Conservation (phyloP, 1,284 basidiomycete species). For the Tilletia horrida region DNA sequence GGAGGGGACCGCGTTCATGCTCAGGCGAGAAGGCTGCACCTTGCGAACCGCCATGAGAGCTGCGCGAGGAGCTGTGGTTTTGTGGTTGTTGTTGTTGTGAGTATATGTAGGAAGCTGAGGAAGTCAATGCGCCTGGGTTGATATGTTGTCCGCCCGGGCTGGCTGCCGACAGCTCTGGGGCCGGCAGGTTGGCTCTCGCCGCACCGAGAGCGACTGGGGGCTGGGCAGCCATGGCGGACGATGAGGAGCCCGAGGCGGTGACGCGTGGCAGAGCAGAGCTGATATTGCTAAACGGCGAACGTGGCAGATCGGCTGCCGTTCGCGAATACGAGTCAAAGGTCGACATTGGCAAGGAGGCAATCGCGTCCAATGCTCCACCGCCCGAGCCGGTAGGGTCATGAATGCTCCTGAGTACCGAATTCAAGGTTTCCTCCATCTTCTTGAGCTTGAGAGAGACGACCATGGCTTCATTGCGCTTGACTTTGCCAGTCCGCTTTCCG, state of each 20-base stretch:
- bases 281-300: constrained; percentile 36
- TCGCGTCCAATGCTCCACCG: background rate
- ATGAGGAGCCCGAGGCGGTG: background rate
- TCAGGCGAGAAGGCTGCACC: constrained; percentile 2
- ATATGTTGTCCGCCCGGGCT: constrained; percentile 16
- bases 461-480: constrained; percentile 47
- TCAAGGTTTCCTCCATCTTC: constrained; percentile 52
- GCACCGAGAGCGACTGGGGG: too few species aligned
- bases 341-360: background rate
- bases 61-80: constrained; percentile 5
- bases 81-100: background rate
- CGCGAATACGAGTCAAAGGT: background rate
- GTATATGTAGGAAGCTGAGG: background rate
- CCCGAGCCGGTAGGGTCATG: constrained; percentile 33
- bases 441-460: constrained; percentile 50
- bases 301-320: constrained; percentile 33
- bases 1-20: background rate
- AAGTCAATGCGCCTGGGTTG: constrained; percentile 6
- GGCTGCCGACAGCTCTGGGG: background rate
- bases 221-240: too few species aligned
- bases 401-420: constrained; percentile 46
- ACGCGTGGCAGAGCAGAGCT: constrained; percentile 24
- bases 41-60: constrained; percentile 12
- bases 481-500: constrained; percentile 52
- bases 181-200: too few species aligned